A percentile compares a stretch with the other conserved stretches of the same genome.
These are phyloP conservation scores for Babesia ovis DNA, from an alignment of 169 alveolate species.

Conservation along the genomic window DNA sequence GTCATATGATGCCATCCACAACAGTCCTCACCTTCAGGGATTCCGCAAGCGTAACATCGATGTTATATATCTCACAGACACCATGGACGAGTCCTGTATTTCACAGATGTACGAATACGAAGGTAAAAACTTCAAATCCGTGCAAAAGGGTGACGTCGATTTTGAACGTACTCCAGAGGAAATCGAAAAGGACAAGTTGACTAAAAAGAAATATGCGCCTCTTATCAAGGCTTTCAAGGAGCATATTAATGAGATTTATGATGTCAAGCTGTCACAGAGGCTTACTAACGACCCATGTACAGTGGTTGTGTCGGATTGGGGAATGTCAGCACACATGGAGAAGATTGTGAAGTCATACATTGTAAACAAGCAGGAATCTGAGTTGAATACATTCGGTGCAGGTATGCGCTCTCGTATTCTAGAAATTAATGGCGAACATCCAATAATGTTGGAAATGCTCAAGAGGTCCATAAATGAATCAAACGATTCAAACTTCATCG, in stretches of 20 bases:
- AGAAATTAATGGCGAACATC: slow-evolving; percentile 96
- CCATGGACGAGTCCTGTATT: slow-evolving; percentile 93
- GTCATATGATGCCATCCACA: slow-evolving; percentile 77
- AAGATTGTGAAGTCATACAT: slow-evolving; percentile 85
- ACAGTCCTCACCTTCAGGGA: slow-evolving; percentile 90
- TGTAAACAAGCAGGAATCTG: slow-evolving; percentile 75
- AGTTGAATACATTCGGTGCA: slow-evolving; percentile 55
- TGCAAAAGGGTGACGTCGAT: slow-evolving; percentile 84
- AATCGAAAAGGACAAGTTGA: slow-evolving; percentile 72
- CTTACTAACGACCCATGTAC: slow-evolving; percentile 86
- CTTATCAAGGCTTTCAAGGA: slow-evolving; percentile 74
- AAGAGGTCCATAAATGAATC: slow-evolving; percentile 56
- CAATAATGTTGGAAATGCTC: slow-evolving; percentile 84
- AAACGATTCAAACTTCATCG: slow-evolving; percentile 49
- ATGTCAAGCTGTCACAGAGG: slow-evolving; percentile 83
- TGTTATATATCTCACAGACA: slow-evolving; percentile 91
- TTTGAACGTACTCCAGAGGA: slow-evolving; percentile 78
- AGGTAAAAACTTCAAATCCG: slow-evolving; percentile 82
- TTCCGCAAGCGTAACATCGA: slow-evolving; percentile 90
- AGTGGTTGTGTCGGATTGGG: slow-evolving; percentile 87
- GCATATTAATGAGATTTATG: slow-evolving; percentile 73
- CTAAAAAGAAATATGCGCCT: slow-evolving; percentile 74
- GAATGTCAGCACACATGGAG: slow-evolving; percentile 91
- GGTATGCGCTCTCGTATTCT: slow-evolving; percentile 84
- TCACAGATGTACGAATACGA: slow-evolving; percentile 84